phyloP scores from a whole-genome alignment of 176 grass and related monocot species.

The Triticum urartu region DNA sequence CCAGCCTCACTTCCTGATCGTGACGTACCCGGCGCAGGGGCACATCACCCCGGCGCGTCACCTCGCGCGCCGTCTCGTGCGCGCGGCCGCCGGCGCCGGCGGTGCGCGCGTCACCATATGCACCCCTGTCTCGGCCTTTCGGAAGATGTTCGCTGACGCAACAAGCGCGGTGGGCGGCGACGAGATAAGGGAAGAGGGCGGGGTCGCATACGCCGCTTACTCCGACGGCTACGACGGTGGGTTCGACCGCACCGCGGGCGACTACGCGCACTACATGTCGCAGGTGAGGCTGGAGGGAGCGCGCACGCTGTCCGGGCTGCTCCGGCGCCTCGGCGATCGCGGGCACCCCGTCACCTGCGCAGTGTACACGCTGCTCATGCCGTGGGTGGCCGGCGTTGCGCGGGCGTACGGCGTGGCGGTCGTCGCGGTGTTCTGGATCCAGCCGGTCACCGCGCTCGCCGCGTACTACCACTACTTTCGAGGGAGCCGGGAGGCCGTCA shows the following conservation, averaged over 20 bases:
- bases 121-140: constrained; percentile 47
- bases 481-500: constrained; percentile 32
- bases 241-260: constrained; percentile 31
- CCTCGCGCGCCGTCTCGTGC: constrained; percentile 46
- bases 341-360: constrained; percentile 46
- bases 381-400: constrained; percentile 56
- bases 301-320: constrained; percentile 26
- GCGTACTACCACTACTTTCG: constrained; percentile 60
- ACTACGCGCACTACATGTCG: constrained; percentile 32
- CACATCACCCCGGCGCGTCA: constrained; percentile 71
- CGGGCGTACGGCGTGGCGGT: constrained; percentile 28
- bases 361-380: constrained; percentile 54
- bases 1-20: constrained; percentile 60
- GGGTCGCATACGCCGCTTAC: constrained; percentile 39
- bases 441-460: constrained; percentile 53
- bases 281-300: constrained; percentile 15
- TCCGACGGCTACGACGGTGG: constrained; percentile 65
- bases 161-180: background rate
- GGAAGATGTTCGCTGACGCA: constrained; percentile 46
- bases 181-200: background rate
- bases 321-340: constrained; percentile 22
- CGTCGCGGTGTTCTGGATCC: constrained; percentile 67
- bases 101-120: constrained; percentile 50
- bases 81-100: background rate
- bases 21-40: constrained; percentile 56